Percentiles rank a stretch among this genome's conserved stretches.
Evolutionary conservation across 495 filamentous ascomycete genomes (phyloP).

Genomic region (Neurospora africana): DNA sequence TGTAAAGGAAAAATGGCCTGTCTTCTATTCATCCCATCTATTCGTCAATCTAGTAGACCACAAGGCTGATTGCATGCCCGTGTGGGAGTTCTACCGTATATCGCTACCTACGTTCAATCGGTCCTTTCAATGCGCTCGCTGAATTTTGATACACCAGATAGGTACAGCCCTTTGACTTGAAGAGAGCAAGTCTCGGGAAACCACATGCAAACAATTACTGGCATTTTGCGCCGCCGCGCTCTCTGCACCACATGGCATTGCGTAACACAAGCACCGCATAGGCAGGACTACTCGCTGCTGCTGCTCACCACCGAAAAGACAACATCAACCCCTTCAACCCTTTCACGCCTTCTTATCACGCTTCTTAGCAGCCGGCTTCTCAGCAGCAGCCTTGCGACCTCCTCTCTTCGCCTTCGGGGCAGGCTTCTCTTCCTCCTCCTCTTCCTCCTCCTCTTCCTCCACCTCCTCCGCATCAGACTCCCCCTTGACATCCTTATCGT

Average conservation of each 20-base stretch:
- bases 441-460: slow-evolving; percentile 6
- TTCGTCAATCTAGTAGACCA: too few relatives aligned
- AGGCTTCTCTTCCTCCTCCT: slow-evolving; percentile 8
- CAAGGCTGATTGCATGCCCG: too few relatives aligned
- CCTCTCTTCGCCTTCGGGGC: slow-evolving; percentile 16
- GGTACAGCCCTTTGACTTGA: too few relatives aligned
- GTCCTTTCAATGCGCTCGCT: too few relatives aligned
- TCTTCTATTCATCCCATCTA: too few relatives aligned
- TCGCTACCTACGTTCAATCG: too few relatives aligned
- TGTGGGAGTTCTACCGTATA: too few relatives aligned
- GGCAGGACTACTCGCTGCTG: neutral
- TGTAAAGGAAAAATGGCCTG: neutral
- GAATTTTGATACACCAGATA: too few relatives aligned
- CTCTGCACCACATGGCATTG: neutral
- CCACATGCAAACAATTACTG: neutral
- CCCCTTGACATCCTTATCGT: neutral
- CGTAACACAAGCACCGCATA: neutral
- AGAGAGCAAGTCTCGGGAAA: too few relatives aligned
- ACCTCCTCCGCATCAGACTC: slow-evolving; percentile 6
- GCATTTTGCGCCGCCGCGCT: neutral
- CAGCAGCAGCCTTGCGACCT: slow-evolving; percentile 17
- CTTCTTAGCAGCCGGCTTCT: slow-evolving; percentile 9
- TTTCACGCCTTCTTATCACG: slow-evolving; percentile 13
- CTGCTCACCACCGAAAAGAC: neutral
- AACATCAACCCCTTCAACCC: neutral